Percentiles rank a stretch among this genome's conserved stretches.
Conservation (phyloP, 2,329 filamentous ascomycete genomes). For the Laburnicola sp. region DNA sequence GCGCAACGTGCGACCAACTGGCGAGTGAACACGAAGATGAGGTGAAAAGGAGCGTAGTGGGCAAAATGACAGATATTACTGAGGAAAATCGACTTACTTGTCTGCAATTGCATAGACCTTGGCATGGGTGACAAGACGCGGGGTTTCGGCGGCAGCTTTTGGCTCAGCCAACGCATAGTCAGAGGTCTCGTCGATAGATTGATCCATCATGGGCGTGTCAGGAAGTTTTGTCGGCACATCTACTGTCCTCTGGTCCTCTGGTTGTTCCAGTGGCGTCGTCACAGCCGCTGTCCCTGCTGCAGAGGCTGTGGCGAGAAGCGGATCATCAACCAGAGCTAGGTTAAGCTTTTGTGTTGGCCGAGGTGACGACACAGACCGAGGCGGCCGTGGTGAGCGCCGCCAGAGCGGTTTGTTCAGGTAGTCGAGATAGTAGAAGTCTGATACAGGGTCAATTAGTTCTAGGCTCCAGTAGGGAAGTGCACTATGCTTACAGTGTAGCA, state of each 20-base stretch:
- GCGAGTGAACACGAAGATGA: slow-evolving; percentile 13
- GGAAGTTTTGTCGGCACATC: slow-evolving; percentile 34
- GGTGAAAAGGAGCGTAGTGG: slow-evolving; percentile 16
- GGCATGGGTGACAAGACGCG: slow-evolving; percentile 52
- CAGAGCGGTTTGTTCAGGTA: slow-evolving; percentile 41
- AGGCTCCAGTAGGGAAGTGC: slow-evolving; percentile 3
- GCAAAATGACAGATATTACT: slow-evolving; percentile 17
- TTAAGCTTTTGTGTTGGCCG: slow-evolving; percentile 33
- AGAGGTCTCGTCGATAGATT: slow-evolving; percentile 37
- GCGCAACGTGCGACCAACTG: slow-evolving; percentile 18
- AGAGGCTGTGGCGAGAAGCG: slow-evolving; percentile 40
- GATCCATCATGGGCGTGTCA: slow-evolving; percentile 38
- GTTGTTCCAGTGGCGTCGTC: slow-evolving; percentile 33
- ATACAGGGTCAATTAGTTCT: slow-evolving; percentile 22
- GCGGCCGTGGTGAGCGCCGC: slow-evolving; percentile 35
- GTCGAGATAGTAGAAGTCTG: slow-evolving; percentile 49
- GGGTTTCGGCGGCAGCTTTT: slow-evolving; percentile 43
- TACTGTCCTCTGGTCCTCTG: slow-evolving; percentile 23
- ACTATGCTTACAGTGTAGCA: slow-evolving; percentile 45
- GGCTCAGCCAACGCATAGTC: slow-evolving; percentile 35
- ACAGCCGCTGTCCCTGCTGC: slow-evolving; percentile 27
- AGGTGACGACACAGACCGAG: slow-evolving; percentile 25
- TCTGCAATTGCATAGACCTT: slow-evolving; percentile 56
- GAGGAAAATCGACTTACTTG: slow-evolving; percentile 45
- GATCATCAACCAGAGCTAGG: slow-evolving; percentile 42